A percentile compares a stretch with the other conserved stretches of the same genome.
These are phyloP conservation scores for Endoconidiophora polonica DNA, from an alignment of 2,329 filamentous ascomycete species.

Conservation along the genomic window DNA sequence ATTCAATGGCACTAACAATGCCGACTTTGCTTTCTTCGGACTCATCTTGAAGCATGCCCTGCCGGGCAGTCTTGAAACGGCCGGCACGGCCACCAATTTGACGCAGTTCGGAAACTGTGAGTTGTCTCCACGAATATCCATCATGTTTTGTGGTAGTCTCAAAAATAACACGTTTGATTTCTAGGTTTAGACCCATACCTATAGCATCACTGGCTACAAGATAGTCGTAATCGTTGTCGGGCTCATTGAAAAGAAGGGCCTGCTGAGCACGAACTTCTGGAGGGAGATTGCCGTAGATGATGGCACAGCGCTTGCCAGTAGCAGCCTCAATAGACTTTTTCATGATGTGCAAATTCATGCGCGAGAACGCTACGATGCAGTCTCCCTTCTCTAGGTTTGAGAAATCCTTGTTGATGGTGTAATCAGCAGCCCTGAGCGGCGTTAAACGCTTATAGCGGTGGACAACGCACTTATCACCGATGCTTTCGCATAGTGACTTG, in stretches of 20 bases:
- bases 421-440: conserved; percentile 48
- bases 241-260: conserved; percentile 85
- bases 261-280: conserved; percentile 88
- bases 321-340: conserved; percentile 59
- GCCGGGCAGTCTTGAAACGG: conserved; percentile 57
- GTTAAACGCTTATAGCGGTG: conserved; percentile 75
- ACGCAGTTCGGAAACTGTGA: conserved; percentile 67
- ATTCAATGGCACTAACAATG: conserved; percentile 62
- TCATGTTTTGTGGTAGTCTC: conserved; percentile 61
- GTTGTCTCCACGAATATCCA: conserved; percentile 35
- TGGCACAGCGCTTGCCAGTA: conserved; percentile 69
- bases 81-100: conserved; percentile 91
- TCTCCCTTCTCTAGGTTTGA: conserved; percentile 68
- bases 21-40: conserved; percentile 36
- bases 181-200: conserved; percentile 91
- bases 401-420: conserved; percentile 48
- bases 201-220: conserved; percentile 90
- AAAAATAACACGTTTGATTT: conserved; percentile 80
- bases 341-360: conserved; percentile 63
- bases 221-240: conserved; percentile 86
- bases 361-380: conserved; percentile 73
- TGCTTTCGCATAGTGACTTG: conserved; percentile 55
- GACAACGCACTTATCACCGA: conserved; percentile 68
- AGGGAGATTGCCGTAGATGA: conserved; percentile 82
- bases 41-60: conserved; percentile 23